Conservation (phyloP, 257 asterid species). For the Haberlea rhodopensis region DNA sequence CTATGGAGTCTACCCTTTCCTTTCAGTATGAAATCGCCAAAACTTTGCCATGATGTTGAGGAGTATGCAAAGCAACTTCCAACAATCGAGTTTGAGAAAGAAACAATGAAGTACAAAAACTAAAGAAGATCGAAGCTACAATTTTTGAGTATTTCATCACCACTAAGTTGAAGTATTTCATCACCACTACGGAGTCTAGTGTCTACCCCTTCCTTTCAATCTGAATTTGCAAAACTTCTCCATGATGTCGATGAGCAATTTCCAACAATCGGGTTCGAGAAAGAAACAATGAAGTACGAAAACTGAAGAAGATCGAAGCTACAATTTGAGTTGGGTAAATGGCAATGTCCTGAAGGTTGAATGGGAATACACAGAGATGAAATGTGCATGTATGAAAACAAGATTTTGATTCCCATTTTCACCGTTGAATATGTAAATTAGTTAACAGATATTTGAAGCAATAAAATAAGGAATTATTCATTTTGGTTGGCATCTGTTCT, state of each 20-base stretch:
- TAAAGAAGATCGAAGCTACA: constrained; percentile 30
- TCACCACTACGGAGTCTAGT: too few relatives aligned
- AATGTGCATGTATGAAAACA: too few relatives aligned
- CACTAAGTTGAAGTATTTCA: too few relatives aligned
- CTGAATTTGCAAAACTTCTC: too few relatives aligned
- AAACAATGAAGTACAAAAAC: constrained; percentile 83
- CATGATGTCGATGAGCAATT: too few relatives aligned
- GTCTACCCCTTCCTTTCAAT: too few relatives aligned
- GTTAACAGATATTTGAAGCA: constrained; percentile 20
- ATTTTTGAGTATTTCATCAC: too few relatives aligned
- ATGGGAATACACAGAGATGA: too few relatives aligned
- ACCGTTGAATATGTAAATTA: constrained; percentile 29
- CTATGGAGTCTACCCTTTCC: constrained; percentile 42
- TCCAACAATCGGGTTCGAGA: too few relatives aligned
- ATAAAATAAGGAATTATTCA: constrained; percentile 21
- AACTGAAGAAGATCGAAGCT: too few relatives aligned
- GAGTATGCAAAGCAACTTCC: constrained; percentile 83
- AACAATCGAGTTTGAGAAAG: constrained; percentile 79
- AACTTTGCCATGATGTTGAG: constrained; percentile 66
- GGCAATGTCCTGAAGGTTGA: not conserved
- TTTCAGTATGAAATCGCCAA: constrained; percentile 61
- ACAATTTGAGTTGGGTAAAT: constrained; percentile 1
- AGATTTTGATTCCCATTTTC: constrained; percentile 27
- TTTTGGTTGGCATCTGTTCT: not conserved
- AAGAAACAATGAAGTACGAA: too few relatives aligned